phyloP scores from a whole-genome alignment of 805 yeast genomes.

The Ogataea thermomethanolica region DNA sequence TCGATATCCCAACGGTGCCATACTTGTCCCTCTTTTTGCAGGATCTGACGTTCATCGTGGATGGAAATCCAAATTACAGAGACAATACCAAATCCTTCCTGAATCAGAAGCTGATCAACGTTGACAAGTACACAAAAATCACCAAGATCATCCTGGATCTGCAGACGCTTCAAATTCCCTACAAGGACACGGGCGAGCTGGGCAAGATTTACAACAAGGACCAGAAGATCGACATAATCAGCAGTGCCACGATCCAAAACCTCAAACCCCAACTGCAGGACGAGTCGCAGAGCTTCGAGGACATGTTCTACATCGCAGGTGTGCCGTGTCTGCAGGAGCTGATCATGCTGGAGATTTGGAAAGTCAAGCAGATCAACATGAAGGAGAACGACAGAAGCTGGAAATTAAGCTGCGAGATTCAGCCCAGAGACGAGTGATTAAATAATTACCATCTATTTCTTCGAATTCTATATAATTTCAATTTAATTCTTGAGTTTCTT shows the following conservation, averaged over 20 bases:
- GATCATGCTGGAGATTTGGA: constrained; percentile 66
- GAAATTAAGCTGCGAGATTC: constrained; percentile 62
- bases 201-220: constrained; percentile 25
- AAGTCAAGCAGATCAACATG: constrained; percentile 56
- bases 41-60: constrained; percentile 76
- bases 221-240: constrained; percentile 23
- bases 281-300: constrained; percentile 21
- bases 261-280: constrained; percentile 20
- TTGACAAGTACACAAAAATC: constrained; percentile 68
- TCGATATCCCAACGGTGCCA: constrained; percentile 67
- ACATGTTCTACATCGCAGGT: constrained; percentile 38
- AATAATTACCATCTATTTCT: neutral
- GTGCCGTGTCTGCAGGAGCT: constrained; percentile 51
- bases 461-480: neutral
- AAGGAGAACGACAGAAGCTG: constrained; percentile 68
- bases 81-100: constrained; percentile 48
- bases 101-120: constrained; percentile 59
- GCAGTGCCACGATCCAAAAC: constrained; percentile 30
- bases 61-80: constrained; percentile 72
- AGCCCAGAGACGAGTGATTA: constrained; percentile 42
- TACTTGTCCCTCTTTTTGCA: constrained; percentile 71
- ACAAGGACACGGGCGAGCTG: constrained; percentile 36
- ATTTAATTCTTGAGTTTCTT: constrained; percentile 19
- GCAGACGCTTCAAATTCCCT: constrained; percentile 65
- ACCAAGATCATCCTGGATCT: constrained; percentile 64